Evolutionary conservation across 805 yeast genomes (phyloP), one percentile per base, ranked within the genome.

Genomic region (Starmerella stellata): DNA sequence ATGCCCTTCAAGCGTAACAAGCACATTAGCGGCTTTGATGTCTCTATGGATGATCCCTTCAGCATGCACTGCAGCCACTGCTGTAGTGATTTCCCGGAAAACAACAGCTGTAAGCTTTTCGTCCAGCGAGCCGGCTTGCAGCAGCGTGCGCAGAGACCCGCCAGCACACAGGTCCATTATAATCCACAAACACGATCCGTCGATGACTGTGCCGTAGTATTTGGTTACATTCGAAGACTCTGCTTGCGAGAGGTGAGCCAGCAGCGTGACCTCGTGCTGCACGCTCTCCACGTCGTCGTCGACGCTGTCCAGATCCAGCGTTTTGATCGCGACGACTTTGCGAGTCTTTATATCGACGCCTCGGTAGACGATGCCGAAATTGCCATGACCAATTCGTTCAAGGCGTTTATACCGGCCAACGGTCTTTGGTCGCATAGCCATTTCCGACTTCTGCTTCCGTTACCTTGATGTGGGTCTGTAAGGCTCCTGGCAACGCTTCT

Each of bases 141-240:
- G 52, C 34, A 90, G 62, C 2, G 95, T 80, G 45, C 98, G 67
- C 40, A 81, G 71, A 1, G 93, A 78, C 0, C 99, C 99, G 14
- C 98, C 99, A 1, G 93, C 90, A 58, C 96, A 87, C 52, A 79
- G 73, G 53, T 90, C 99, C 95, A 90, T 90, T 42, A 90, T 74
- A 55, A 90, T 85, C 96, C 98, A 90, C 28, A 90, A 64, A 51
- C 79, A 76, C n/a, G 94, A 78, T 35, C 87, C 95, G 44, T 75
- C 72, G 21, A 92, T 59, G 47, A 78, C 77, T 1, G 93, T 78
- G 1, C 95, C 95, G 53, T 78, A 80, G 58, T 90, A 90, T 45
- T 78, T 85, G 2, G 94, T 83, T 38, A 90, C 81, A 51, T 90
- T 90, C n/a, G 92, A 90, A 15, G 78, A 79, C 31, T 59, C 62